Percentiles rank a stretch among this genome's conserved stretches.
These are phyloP conservation scores for Crithidia sp. DNA, from an alignment of 208 protist species.

Conservation along the genomic window DNA sequence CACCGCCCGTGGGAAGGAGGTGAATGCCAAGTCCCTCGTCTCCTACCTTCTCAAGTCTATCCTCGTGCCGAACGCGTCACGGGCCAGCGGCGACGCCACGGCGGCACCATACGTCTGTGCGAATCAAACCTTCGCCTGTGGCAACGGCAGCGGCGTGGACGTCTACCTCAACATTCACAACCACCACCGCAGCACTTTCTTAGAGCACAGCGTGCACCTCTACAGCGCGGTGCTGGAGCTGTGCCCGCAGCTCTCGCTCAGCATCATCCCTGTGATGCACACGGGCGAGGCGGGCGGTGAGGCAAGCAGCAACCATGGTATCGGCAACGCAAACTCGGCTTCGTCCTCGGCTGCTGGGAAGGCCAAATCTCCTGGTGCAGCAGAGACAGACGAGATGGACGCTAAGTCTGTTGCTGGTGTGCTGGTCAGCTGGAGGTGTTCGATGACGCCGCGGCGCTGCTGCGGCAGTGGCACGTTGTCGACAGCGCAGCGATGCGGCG, in stretches of 20 bases:
- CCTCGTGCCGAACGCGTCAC: conserved; percentile 9
- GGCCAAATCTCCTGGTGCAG: too few relatives aligned
- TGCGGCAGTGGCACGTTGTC: conserved; percentile 23
- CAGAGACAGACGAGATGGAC: too few relatives aligned
- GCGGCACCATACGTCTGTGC: conserved; percentile 20
- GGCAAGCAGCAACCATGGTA: too few relatives aligned
- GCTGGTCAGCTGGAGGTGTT: conserved; percentile 16
- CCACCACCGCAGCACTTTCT: conserved; percentile 51
- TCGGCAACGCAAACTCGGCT: too few relatives aligned
- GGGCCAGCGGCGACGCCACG: not conserved
- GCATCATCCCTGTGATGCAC: conserved; percentile 61
- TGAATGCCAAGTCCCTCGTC: conserved; percentile 33
- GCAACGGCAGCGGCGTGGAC: conserved; percentile 29
- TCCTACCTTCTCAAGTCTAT: conserved; percentile 30
- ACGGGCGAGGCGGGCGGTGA: not conserved
- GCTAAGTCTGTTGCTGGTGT: not conserved
- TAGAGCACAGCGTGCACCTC: conserved; percentile 64
- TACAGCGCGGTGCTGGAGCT: conserved; percentile 61
- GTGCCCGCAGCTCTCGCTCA: conserved; percentile 45
- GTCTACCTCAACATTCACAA: conserved; percentile 64
- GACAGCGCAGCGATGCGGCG: conserved; percentile 17
- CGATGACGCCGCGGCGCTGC: conserved; percentile 18
- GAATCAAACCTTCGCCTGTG: conserved; percentile 12
- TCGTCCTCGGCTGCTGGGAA: too few relatives aligned
- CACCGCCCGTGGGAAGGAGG: conserved; percentile 31